Conservation (phyloP, 2,329 filamentous ascomycete genomes). For the Pestalotiopsis fici region DNA sequence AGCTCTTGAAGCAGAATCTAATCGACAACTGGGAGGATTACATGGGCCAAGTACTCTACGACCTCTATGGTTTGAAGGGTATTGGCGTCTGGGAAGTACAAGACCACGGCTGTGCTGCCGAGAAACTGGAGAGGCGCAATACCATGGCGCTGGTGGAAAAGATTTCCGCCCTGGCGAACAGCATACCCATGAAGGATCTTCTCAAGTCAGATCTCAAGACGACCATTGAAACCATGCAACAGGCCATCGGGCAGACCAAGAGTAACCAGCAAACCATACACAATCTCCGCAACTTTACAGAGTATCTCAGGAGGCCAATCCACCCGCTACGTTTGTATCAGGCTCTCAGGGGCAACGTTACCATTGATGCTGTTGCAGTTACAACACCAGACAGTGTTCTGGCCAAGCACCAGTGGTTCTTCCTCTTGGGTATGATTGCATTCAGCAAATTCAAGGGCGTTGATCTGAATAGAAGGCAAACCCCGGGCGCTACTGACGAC, state of each 20-base stretch:
- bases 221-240: constrained; percentile 91
- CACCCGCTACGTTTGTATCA: constrained; percentile 79
- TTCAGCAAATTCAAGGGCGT: constrained; percentile 78
- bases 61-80: constrained; percentile 78
- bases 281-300: constrained; percentile 80
- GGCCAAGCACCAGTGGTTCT: constrained; percentile 88
- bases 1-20: constrained; percentile 75
- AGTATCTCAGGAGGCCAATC: constrained; percentile 81
- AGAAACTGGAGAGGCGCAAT: constrained; percentile 78
- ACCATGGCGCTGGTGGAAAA: constrained; percentile 83
- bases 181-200: constrained; percentile 87
- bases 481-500: constrained; percentile 79
- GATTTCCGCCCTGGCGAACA: constrained; percentile 76
- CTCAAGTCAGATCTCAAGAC: constrained; percentile 87
- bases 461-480: constrained; percentile 73
- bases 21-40: constrained; percentile 85
- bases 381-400: constrained; percentile 69
- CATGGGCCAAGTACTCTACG: constrained; percentile 80
- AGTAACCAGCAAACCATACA: constrained; percentile 79
- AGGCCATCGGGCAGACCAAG: constrained; percentile 78
- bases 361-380: constrained; percentile 71
- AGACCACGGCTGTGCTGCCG: constrained; percentile 78
- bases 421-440: constrained; percentile 84
- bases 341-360: constrained; percentile 77
- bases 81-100: constrained; percentile 65